Evolutionary conservation across 495 filamentous ascomycete genomes (phyloP).

Genomic region (Aspergillus asperescens): DNA sequence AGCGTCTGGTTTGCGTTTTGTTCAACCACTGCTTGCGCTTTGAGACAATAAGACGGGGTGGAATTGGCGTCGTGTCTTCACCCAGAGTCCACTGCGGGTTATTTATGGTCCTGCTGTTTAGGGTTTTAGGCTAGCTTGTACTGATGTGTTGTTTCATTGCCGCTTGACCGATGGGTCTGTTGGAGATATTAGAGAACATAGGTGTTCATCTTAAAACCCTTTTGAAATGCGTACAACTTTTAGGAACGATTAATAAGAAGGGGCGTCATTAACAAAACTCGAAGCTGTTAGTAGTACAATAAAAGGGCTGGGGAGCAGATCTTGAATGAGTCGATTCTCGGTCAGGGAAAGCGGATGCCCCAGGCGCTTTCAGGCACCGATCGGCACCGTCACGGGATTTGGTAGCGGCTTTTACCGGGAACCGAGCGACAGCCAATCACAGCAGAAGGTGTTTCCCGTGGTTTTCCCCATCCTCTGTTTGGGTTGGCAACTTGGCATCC

Average conservation of each 20-base stretch:
- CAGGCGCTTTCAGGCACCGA: conserved; percentile 7
- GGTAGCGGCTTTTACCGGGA: conserved; percentile 40
- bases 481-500: no score
- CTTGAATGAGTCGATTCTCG: background rate
- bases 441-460: conserved; percentile 30
- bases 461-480: conserved; percentile 32
- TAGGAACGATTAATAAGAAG: no score
- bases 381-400: conserved; percentile 28
- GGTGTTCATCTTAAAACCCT: background rate
- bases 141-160: conserved; percentile 1
- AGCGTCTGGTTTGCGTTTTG: conserved; percentile 6
- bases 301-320: no score
- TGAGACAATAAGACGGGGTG: conserved; percentile 6
- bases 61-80: conserved; percentile 12
- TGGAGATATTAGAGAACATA: background rate
- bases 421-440: conserved; percentile 38
- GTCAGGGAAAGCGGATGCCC: background rate
- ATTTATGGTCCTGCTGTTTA: conserved; percentile 5
- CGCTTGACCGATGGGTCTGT: background rate
- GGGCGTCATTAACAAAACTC: no score
- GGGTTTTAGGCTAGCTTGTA: conserved; percentile 4
- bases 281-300: no score
- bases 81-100: no score
- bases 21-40: conserved; percentile 1
- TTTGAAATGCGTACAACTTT: no score